Evolutionary conservation across 2,329 filamentous ascomycete species (phyloP), one percentile per base, ranked within the genome.

Genomic region (Alternaria brassicicola): DNA sequence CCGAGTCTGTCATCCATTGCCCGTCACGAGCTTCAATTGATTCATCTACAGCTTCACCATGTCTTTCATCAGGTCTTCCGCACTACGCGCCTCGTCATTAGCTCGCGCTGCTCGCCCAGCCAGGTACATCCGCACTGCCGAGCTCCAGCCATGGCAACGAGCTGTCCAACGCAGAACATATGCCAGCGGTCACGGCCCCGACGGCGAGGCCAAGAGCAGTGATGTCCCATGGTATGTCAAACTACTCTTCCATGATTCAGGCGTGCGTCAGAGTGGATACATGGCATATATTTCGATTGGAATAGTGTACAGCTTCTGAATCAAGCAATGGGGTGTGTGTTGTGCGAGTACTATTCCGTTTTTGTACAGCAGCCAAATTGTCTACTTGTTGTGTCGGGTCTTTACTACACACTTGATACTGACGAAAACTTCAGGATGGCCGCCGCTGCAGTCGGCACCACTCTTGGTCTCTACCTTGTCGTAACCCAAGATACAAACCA

Each of bases 181-280:
- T 61, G 76, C 78, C 57, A 76, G 72, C 52, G 68, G 55, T 13
- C 70, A 71, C 60, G 73, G 72, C 48, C 65, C 65, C n/a, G 66
- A 71, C 51, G 66, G 67, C 48, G 59, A 63, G 23, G 54, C 68
- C 13, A 69, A 77, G 66, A 71, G 67, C 65, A 79, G 78, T 61
- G 78, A 80, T 56, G 57, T 78, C 12, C 78, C 78, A 65, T 80
- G 78, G 78, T 80, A 69, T 42, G 74, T 68, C 42, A 52, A 23
- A 15, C 13, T 8, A 7, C 31, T 12, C 55, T 31, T 26, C 26
- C 13, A 42, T 28, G 17, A 17, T 41, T 47, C 9, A n/a, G 36
- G 26, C n/a, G 47, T 43, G 36, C 26, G 39, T 12, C 28, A 47
- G 31, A 15, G 30, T 23, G 19, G 19, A 47, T 9, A 25, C 2